Base-by-base conservation (phyloP, 768 basidiomycete species). In the Leccinum incarnatum region DNA sequence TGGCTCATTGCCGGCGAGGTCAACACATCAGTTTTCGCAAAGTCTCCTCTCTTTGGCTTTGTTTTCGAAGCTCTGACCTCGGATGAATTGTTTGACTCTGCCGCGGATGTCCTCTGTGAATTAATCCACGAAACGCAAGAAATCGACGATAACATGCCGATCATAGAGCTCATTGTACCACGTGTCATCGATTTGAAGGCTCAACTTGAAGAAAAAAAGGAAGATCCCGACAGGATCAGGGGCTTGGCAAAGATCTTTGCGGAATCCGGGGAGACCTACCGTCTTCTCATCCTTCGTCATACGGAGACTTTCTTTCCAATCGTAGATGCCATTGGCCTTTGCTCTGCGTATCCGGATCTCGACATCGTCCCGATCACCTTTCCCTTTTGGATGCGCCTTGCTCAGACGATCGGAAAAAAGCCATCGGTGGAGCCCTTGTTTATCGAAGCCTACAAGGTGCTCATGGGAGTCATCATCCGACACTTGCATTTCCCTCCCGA, bases 71-170 rank as follows among this genome's bases (percentile, higher is more conserved):
- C 95, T 4, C 81, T 98, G 30, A 79, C 79, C 4, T 88, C 87
- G 3, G 91, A 95, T 17, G 83, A 86, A 47, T 81, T 98, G n/a
- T 98, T 98, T 70, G 97, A 99, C 66, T 73, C 88, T 7, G 95
- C 94, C 2, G 93, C 95, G 40, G 91, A 97, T 59, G 88, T 92
- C 36, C 81, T 98, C 58, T 95, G 93, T 72, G 94, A 97, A 70
- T 76, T 98, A 66, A 93, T 98, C 55, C 97, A 98, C 74, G 97
- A 99, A 73, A 98, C 97, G 0, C 95, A 98, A 74, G 97, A 99
- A 74, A 82, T 97, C 30, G 90, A 96, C 60, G 96, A 98, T 30
- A 95, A 93, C 69, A 91, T 95, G 85, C 74, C 83, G 21, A 85
- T 91, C 63, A 95, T 98, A 65, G 82, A 97, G 68, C 78, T 87